phyloP scores from a whole-genome alignment of 305 asterid species.

The Fraxinus sp. region DNA sequence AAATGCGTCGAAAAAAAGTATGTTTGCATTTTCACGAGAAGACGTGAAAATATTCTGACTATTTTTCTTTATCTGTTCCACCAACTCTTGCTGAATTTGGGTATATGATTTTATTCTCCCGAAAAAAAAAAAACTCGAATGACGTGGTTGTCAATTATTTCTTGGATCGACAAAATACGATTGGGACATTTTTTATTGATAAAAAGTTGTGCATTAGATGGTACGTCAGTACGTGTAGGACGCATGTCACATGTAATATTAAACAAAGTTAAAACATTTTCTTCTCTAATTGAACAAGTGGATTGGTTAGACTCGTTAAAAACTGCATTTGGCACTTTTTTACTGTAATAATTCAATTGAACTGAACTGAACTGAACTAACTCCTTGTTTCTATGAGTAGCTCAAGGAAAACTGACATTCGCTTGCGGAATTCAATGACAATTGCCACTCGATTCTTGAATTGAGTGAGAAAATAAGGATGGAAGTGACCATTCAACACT shows the following conservation, averaged over 20 bases:
- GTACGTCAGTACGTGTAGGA: not conserved
- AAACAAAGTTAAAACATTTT: not conserved
- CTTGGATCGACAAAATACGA: not conserved
- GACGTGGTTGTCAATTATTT: not conserved
- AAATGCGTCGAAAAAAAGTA: not conserved
- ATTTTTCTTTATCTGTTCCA: not conserved
- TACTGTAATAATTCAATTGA: not conserved
- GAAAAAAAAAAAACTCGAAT: not conserved
- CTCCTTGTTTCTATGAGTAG: not conserved
- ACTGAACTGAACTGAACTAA: not conserved
- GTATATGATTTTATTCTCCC: too few species aligned
- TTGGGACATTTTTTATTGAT: not conserved
- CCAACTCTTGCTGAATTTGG: not conserved
- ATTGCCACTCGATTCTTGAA: not conserved
- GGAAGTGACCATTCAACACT: not conserved
- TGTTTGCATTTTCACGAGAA: not conserved
- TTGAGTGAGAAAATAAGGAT: not conserved
- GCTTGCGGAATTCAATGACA: not conserved
- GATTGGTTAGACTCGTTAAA: not conserved
- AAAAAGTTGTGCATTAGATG: not conserved
- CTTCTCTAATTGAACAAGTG: not conserved
- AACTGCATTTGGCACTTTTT: not conserved
- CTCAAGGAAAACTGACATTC: not conserved
- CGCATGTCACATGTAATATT: not conserved
- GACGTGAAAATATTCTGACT: not conserved